These are phyloP conservation scores for Acidiella bohemica DNA, from an alignment of 495 filamentous ascomycete genomes.

Conservation along the genomic window DNA sequence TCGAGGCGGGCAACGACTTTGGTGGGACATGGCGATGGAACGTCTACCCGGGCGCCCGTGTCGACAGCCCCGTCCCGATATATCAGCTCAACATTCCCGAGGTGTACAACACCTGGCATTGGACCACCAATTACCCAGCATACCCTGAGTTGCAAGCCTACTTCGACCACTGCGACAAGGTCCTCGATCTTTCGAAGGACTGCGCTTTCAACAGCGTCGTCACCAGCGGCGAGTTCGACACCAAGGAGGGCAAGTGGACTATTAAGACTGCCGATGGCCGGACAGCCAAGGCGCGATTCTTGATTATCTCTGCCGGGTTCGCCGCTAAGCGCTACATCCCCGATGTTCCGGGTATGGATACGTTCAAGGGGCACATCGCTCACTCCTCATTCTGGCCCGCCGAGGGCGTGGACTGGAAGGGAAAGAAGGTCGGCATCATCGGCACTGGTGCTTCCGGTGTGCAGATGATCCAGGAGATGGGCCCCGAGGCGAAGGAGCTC, in stretches of 20 bases:
- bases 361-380: background rate
- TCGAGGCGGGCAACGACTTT: conserved; percentile 36
- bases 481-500: conserved; percentile 11
- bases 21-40: conserved; percentile 36
- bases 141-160: conserved; percentile 39
- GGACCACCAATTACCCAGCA: conserved; percentile 35
- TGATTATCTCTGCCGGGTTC: conserved; percentile 37
- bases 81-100: conserved; percentile 42
- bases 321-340: conserved; percentile 35
- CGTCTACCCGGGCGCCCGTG: conserved; percentile 23
- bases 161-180: conserved; percentile 42
- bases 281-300: conserved; percentile 34
- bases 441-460: conserved; percentile 18
- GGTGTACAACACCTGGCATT: conserved; percentile 38
- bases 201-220: conserved; percentile 38
- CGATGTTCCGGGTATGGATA: conserved; percentile 22
- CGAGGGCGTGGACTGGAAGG: conserved; percentile 11
- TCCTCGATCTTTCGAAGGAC: conserved; percentile 38
- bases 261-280: conserved; percentile 37
- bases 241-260: conserved; percentile 31
- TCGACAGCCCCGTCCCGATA: conserved; percentile 38
- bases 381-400: conserved; percentile 33
- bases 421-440: background rate
- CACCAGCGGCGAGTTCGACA: conserved; percentile 34
- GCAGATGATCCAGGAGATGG: conserved; percentile 18